Evolutionary conservation across 1,284 basidiomycete species (phyloP), one percentile per base, ranked within the genome.

Genomic region (Puccinia brachypodii): DNA sequence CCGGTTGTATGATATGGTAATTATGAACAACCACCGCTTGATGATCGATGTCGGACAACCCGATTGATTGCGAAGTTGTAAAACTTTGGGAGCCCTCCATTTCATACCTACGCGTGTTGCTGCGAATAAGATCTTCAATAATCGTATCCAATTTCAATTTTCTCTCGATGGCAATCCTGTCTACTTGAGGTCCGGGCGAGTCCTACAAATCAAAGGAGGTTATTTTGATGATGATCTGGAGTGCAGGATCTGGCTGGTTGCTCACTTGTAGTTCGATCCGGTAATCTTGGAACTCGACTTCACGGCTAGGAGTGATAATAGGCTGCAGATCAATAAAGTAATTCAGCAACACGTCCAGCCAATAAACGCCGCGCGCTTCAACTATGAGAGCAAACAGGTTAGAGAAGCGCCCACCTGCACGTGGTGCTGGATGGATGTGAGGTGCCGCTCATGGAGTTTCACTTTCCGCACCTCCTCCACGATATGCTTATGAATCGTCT

Each of bases 1-100:
- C 68, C 68, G 68, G 68, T 71, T 71, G 68, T 8, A 71, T 71
- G 68, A 47, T 71, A 50, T 71, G 42, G 31, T 71, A 71, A 47
- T 71, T 44, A 40, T 71, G 68, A 44, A 71, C 42, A 50, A 71
- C 44, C 9, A 28, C 11, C 2, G 68, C 40, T 71, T 71, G 68
- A 71, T 50, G 68, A 4, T 71, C 42, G 38, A 71, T 40, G 44
- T 71, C 68, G 31, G 68, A 6, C 28, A 71, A n/a, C 28, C 28
- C 68, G 19, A 50, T 31, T 28, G 68, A 44, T 71, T 71, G 40
- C 38, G 44, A 71, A 31, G 13, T 50, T 13, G 38, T 4, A 14
- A 47, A 25, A 28, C 16, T 71, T 44, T 71, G 42, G 33, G 6
- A 14, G 28, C 68, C 25, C 28, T 71, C 42, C 28, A 4, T 71